Evolutionary conservation across 2,329 filamentous ascomycete genomes (phyloP), one percentile per base, ranked within the genome.

Genomic region (Fusarium sp.): DNA sequence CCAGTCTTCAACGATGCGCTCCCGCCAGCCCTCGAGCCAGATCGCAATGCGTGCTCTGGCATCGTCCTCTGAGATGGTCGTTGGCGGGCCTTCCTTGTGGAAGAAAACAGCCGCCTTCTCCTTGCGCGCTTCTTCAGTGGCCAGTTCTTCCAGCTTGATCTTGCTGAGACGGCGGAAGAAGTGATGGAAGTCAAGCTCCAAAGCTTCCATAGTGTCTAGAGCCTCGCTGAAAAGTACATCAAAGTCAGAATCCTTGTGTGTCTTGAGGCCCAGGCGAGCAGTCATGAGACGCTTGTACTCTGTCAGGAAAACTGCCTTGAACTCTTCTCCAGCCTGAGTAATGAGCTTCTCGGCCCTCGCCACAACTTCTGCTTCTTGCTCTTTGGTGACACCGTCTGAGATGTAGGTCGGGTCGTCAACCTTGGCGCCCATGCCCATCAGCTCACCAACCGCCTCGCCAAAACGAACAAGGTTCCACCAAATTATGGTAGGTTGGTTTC

Each of bases 381-480:
- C 89, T 64, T 78, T 72, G 48, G 76, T 75, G 53, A 97, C 88
- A 1, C 95, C 95, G 15, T 93, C 86, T 10, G 88, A 84, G 7
- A 92, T 81, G 73, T 97, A 98, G 3, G 83, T 83, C 3, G 87
- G 80, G 13, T 91, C 87, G 74, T 99, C 95, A 33, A 95, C 90
- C 38, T 84, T 82, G 2, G 85, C 80, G 0, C 92, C 95, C 0
- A 91, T 88, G 18, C 95, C 96, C 58, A 99, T 89, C 3, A 97
- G 84, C 80, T 98, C 96, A 20, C 94, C 96, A 0, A 99, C 78
- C 1, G 92, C 88, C 81, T 99, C 96, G 59, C 94, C 96, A 1
- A 99, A 87, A 2, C 96, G 90, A 2, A 98, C 94, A 0, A 98
- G 85, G 75, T 98, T 98, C 96, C 96, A 99, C 96, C 96, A 99